Percentiles rank a stretch among this genome's conserved stretches.
These are phyloP conservation scores for Priceomyces carsonii DNA, from an alignment of 805 yeast species.

Conservation along the genomic window DNA sequence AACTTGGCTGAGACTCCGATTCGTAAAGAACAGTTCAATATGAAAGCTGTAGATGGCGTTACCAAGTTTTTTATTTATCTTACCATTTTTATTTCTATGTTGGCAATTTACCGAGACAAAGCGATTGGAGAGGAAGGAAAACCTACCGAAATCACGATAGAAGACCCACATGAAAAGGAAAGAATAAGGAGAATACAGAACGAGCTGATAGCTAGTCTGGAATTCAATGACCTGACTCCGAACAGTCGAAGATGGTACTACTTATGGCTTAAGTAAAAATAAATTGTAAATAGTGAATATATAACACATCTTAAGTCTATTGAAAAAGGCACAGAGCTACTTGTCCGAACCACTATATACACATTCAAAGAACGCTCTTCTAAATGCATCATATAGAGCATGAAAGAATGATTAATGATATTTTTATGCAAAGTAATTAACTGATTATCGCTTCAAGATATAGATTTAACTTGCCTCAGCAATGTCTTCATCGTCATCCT, in stretches of 20 bases:
- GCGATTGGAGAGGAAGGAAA: slow-evolving; percentile 44
- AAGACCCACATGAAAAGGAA: slow-evolving; percentile 37
- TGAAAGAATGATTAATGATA: too few species aligned
- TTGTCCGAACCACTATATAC: too few species aligned
- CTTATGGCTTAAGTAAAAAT: slow-evolving; percentile 46
- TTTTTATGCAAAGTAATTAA: too few species aligned
- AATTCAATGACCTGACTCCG: slow-evolving; percentile 7
- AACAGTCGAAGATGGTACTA: slow-evolving; percentile 48
- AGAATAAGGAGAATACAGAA: slow-evolving; percentile 21
- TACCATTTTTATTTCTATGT: slow-evolving; percentile 45
- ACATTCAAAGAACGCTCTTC: too few species aligned
- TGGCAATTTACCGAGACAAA: slow-evolving; percentile 60
- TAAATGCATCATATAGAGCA: too few species aligned
- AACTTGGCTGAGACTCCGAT: slow-evolving; percentile 43
- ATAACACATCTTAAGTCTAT: background rate
- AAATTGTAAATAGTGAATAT: slow-evolving; percentile 3
- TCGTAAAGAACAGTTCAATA: slow-evolving; percentile 48
- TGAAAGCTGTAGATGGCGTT: slow-evolving; percentile 55
- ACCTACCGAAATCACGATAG: slow-evolving; percentile 39
- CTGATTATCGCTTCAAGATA: too few species aligned
- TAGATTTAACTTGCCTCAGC: slow-evolving; percentile 5
- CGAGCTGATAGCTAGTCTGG: slow-evolving; percentile 14
- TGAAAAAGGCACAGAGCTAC: background rate
- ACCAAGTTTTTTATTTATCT: slow-evolving; percentile 55
- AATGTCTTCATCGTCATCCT: slow-evolving; percentile 27